Conservation (phyloP, 2,329 filamentous ascomycete genomes). For the Corniculantispora saksenae region DNA sequence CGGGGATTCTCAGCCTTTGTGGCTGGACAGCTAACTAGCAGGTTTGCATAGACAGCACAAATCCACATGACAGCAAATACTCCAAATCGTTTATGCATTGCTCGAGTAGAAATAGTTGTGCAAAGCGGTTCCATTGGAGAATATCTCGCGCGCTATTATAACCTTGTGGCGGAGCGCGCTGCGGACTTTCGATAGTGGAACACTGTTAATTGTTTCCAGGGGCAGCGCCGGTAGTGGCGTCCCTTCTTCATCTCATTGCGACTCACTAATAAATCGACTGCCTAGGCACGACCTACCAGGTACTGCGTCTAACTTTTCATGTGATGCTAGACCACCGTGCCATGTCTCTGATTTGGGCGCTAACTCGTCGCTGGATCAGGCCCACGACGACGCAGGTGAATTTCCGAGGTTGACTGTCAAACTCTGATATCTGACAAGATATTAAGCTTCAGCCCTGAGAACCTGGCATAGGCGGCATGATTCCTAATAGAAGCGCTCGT, state of each 20-base stretch:
- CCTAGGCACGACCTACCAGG: not conserved
- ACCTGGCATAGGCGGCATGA: not conserved
- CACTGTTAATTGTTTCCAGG: not conserved
- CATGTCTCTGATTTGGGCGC: too few relatives aligned
- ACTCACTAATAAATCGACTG: not conserved
- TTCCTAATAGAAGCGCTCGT: not conserved
- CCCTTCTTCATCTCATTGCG: not conserved
- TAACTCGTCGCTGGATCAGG: too few relatives aligned
- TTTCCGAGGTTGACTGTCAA: not conserved
- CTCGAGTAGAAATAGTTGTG: not conserved
- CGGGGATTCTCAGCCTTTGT: too few relatives aligned
- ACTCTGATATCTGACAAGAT: not conserved
- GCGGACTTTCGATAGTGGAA: not conserved
- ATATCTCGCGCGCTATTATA: not conserved
- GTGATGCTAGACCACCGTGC: not conserved
- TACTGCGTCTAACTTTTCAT: not conserved
- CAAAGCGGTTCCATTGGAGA: too few relatives aligned
- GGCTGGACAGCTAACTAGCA: too few relatives aligned
- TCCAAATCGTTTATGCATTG: too few relatives aligned
- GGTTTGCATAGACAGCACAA: too few relatives aligned
- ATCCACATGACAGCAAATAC: too few relatives aligned
- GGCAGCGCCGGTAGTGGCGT: not conserved
- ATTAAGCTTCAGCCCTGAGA: not conserved
- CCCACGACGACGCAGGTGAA: too few relatives aligned
- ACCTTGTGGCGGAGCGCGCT: not conserved